Evolutionary conservation across 2,329 filamentous ascomycete species (phyloP).

Genomic region (Trichoderma sp.): DNA sequence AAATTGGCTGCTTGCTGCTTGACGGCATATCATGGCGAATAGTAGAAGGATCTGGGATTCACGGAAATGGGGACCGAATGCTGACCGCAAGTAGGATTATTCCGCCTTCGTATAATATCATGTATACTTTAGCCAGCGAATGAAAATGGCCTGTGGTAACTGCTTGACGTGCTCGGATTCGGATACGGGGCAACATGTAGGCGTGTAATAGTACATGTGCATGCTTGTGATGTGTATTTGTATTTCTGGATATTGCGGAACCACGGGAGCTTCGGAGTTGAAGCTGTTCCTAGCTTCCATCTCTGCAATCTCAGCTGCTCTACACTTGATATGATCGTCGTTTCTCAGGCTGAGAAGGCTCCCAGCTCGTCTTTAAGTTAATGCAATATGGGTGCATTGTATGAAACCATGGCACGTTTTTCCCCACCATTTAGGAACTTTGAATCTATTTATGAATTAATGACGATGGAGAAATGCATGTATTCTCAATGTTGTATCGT

Average conservation of each 20-base stretch:
- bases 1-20: background rate
- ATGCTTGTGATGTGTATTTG: background rate
- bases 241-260: background rate
- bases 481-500: background rate
- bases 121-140: background rate
- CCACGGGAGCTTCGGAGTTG: background rate
- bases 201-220: background rate
- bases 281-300: background rate
- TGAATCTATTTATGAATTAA: conserved; percentile 1
- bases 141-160: background rate
- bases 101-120: background rate
- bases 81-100: background rate
- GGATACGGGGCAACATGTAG: background rate
- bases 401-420: conserved; percentile 16
- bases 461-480: background rate
- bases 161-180: background rate
- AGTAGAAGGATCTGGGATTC: background rate
- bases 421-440: background rate
- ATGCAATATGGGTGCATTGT: conserved; percentile 11
- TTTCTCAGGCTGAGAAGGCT: background rate
- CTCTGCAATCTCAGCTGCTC: background rate
- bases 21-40: background rate
- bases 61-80: background rate
- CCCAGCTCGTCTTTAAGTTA: background rate
- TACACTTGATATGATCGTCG: background rate